A percentile compares a stretch with the other conserved stretches of the same genome.
Evolutionary conservation across 306 rosid species (phyloP).

Genomic region (Begonia peltatifolia): DNA sequence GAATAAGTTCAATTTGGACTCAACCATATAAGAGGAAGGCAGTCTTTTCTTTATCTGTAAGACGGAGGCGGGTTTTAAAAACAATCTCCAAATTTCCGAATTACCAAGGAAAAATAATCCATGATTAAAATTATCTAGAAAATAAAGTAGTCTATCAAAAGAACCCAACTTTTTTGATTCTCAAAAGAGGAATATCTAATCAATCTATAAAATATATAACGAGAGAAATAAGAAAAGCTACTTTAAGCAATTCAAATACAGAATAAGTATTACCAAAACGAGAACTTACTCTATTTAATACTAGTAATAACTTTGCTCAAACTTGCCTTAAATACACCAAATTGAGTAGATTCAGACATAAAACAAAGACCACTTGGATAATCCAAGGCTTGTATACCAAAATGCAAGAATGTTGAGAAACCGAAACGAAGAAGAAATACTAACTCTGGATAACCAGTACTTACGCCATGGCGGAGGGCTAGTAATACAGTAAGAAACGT

Average conservation of each 20-base stretch:
- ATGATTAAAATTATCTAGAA: no score
- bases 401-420: slow-evolving; percentile 12
- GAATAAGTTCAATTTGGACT: no score
- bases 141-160: no score
- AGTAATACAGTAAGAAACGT: slow-evolving; percentile 70
- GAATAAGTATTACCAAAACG: slow-evolving; percentile 5
- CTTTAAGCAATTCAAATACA: slow-evolving; percentile 23
- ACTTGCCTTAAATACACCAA: background rate
- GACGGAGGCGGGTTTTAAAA: no score
- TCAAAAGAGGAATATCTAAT: slow-evolving; percentile 17
- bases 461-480: slow-evolving; percentile 99
- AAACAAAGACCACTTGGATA: slow-evolving; percentile 14
- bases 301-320: no score
- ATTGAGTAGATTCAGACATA: slow-evolving; percentile 33
- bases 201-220: slow-evolving; percentile 4
- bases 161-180: slow-evolving; percentile 6
- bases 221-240: slow-evolving; percentile 15
- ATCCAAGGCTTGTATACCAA: slow-evolving; percentile 2
- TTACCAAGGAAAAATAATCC: no score
- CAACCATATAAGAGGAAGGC: no score
- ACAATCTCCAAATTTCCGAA: no score
- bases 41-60: no score
- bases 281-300: background rate
- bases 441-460: slow-evolving; percentile 20
- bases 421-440: slow-evolving; percentile 2